Conservation (phyloP, 345 rosid species). For the Salix koriyanagi region DNA sequence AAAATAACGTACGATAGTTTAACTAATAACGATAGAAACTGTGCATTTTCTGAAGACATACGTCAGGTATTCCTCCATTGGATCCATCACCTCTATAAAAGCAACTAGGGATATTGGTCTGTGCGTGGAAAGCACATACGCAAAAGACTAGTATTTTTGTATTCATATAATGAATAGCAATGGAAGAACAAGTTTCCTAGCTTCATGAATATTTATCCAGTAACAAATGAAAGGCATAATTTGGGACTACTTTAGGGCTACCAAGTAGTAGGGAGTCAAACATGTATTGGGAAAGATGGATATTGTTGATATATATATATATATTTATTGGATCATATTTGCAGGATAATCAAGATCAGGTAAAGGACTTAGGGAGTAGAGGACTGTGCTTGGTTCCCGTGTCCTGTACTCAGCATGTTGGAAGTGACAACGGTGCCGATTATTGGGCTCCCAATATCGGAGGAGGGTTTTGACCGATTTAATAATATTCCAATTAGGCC, state of each 20-base stretch:
- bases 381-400: constrained; percentile 82
- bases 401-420: constrained; percentile 62
- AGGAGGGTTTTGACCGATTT: constrained; percentile 29
- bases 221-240: not conserved
- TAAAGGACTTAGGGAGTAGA: constrained; percentile 62
- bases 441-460: constrained; percentile 74
- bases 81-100: constrained; percentile 20
- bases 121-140: not conserved
- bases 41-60: constrained; percentile 26
- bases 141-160: not conserved
- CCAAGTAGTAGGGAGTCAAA: not conserved
- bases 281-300: constrained; percentile 5
- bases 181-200: constrained; percentile 22
- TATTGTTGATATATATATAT: not conserved
- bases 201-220: constrained; percentile 9
- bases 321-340: not conserved
- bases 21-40: constrained; percentile 8
- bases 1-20: not conserved
- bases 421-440: constrained; percentile 63
- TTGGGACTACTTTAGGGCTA: not conserved
- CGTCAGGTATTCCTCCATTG: constrained; percentile 26
- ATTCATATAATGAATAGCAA: not conserved
- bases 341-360: constrained; percentile 38
- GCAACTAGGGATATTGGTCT: not conserved
- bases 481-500: not conserved